phyloP scores from a whole-genome alignment of 1,284 basidiomycete genomes.

The Ustilago nuda region DNA sequence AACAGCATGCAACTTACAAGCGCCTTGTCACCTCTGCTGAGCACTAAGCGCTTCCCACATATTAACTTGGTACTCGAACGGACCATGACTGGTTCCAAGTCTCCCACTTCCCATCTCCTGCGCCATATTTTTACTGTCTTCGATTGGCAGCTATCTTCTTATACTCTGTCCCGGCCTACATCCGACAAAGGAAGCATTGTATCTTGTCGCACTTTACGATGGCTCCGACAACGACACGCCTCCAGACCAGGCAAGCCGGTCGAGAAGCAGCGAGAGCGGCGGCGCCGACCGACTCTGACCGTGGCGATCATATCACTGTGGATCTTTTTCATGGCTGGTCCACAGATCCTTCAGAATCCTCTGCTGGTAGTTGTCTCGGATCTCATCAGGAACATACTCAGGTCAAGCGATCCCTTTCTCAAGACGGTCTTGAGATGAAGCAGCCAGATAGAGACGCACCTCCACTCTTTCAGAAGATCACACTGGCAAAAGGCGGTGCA shows the following conservation, averaged over 20 bases:
- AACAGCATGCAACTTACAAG: not conserved
- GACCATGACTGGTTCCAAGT: not conserved
- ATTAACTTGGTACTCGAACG: not conserved
- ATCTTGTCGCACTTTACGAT: not conserved
- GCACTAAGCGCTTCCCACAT: not conserved
- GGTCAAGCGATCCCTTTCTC: slow-evolving; percentile 22
- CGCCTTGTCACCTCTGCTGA: not conserved
- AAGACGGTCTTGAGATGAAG: not conserved
- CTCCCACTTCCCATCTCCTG: not conserved
- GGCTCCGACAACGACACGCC: not conserved
- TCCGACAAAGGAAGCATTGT: no score
- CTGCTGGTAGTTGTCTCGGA: slow-evolving; percentile 1
- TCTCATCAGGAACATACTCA: not conserved
- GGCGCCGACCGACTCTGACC: not conserved
- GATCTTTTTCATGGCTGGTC: slow-evolving; percentile 29
- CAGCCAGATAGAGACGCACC: not conserved
- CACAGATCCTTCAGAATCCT: slow-evolving; percentile 4
- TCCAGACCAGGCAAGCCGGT: not conserved
- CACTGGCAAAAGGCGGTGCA: slow-evolving; percentile 20
- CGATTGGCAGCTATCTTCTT: no score
- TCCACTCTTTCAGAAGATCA: slow-evolving; percentile 22
- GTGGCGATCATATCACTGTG: slow-evolving; percentile 8
- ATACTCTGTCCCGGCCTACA: no score
- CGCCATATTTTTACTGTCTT: not conserved
- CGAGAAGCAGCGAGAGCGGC: not conserved